phyloP scores from a whole-genome alignment of 805 yeast species.

The Candida manassasensis region DNA sequence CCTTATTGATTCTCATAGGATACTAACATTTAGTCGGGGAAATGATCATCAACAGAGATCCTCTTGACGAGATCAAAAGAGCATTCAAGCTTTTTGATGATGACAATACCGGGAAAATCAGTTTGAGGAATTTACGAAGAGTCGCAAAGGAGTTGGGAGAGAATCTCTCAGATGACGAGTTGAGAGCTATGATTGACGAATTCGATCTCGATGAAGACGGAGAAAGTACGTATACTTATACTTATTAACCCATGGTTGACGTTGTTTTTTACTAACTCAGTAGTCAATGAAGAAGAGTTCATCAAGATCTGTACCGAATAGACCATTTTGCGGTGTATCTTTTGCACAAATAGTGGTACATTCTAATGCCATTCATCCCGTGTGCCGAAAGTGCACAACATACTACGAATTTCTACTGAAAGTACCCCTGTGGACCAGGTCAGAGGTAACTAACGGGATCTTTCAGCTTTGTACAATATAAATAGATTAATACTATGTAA shows the following conservation, averaged over 20 bases:
- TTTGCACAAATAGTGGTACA: too few relatives aligned
- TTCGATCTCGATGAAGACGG: constrained; percentile 97
- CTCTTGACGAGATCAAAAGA: constrained; percentile 82
- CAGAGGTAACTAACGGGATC: too few relatives aligned
- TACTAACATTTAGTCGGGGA: constrained; percentile 58
- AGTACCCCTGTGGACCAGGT: too few relatives aligned
- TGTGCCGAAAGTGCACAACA: too few relatives aligned
- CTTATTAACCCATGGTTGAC: not conserved
- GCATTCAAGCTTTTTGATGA: constrained; percentile 90
- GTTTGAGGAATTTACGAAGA: constrained; percentile 73
- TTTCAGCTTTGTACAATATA: not conserved
- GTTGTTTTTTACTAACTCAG: constrained; percentile 22
- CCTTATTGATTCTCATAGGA: too few relatives aligned
- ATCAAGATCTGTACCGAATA: constrained; percentile 79
- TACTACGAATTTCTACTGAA: too few relatives aligned
- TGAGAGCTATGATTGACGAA: constrained; percentile 95
- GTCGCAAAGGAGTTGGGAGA: constrained; percentile 94
- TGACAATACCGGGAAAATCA: constrained; percentile 81
- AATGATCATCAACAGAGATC: constrained; percentile 82
- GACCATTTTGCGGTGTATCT: too few relatives aligned
- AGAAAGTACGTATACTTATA: constrained; percentile 48
- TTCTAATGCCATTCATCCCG: too few relatives aligned
- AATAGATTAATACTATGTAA: constrained; percentile 2
- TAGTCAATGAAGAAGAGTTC: constrained; percentile 81
- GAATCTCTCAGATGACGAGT: constrained; percentile 84